Conservation (phyloP, 2,329 filamentous ascomycete genomes). For the Pestalotiopsis sp. region DNA sequence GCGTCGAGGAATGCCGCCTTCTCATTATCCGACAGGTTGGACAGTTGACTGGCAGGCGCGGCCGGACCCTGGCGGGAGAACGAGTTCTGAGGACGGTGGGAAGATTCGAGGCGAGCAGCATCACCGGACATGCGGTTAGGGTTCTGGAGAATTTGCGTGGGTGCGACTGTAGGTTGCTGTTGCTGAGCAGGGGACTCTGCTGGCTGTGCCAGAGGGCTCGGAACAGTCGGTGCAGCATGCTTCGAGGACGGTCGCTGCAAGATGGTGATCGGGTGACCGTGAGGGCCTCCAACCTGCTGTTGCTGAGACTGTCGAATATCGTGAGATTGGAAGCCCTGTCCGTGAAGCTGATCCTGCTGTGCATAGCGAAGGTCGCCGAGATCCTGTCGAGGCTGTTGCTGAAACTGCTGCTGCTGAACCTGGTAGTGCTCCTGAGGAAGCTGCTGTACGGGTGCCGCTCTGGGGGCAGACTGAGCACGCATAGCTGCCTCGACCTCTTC, state of each 20-base stretch:
- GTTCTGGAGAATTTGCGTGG: slow-evolving; percentile 80
- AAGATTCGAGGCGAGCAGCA: slow-evolving; percentile 35
- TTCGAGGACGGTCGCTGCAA: slow-evolving; percentile 56
- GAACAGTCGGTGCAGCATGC: slow-evolving; percentile 33
- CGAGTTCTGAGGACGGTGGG: slow-evolving; percentile 56
- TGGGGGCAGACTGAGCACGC: slow-evolving; percentile 61
- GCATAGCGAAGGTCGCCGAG: slow-evolving; percentile 29
- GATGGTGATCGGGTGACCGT: slow-evolving; percentile 56
- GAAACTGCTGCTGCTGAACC: slow-evolving; percentile 26
- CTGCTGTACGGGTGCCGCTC: slow-evolving; percentile 35
- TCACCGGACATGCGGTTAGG: slow-evolving; percentile 66
- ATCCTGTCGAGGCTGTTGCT: slow-evolving; percentile 30
- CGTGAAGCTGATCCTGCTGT: slow-evolving; percentile 26
- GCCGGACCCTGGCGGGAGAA: slow-evolving; percentile 57
- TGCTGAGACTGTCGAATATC: slow-evolving; percentile 31
- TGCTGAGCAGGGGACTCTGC: slow-evolving; percentile 25
- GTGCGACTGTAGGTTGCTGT: slow-evolving; percentile 46
- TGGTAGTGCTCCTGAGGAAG: slow-evolving; percentile 35
- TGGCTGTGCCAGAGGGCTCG: slow-evolving; percentile 36
- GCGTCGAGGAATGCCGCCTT: slow-evolving; percentile 83
- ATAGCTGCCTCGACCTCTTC: slow-evolving; percentile 97
- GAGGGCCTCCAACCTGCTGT: slow-evolving; percentile 29
- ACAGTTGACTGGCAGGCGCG: slow-evolving; percentile 70
- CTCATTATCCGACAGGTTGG: slow-evolving; percentile 81
- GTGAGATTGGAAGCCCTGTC: slow-evolving; percentile 25